Evolutionary conservation across 495 filamentous ascomycete genomes (phyloP).

Genomic region (Cercophora sp.): DNA sequence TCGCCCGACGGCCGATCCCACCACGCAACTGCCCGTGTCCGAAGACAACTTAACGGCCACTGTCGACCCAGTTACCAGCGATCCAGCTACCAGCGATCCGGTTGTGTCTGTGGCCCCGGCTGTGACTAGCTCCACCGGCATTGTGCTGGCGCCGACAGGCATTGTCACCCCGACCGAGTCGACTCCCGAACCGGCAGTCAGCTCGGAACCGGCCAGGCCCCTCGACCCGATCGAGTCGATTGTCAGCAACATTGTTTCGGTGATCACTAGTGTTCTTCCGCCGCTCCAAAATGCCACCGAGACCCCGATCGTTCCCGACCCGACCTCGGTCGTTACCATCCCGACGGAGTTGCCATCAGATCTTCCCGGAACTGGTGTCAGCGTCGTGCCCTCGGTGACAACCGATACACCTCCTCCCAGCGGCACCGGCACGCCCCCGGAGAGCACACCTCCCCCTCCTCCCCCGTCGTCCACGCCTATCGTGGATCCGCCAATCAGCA

Average conservation of each 20-base stretch:
- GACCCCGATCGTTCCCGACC: background rate
- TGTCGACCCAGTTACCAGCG: too few species aligned
- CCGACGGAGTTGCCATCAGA: background rate
- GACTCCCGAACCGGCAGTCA: background rate
- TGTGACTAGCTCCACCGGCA: slow-evolving; percentile 10
- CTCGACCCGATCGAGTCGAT: slow-evolving; percentile 7
- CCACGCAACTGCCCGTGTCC: background rate
- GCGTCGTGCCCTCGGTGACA: background rate
- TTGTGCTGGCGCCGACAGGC: slow-evolving; percentile 11
- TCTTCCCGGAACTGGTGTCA: slow-evolving; percentile 3
- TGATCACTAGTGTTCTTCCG: slow-evolving; percentile 1
- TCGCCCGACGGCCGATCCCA: too few species aligned
- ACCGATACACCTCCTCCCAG: background rate
- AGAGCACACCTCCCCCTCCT: too few species aligned
- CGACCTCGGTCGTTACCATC: background rate
- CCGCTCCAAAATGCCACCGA: slow-evolving; percentile 1
- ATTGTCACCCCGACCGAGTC: slow-evolving; percentile 8
- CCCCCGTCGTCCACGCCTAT: background rate
- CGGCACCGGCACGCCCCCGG: background rate
- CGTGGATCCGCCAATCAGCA: background rate
- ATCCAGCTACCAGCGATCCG: background rate
- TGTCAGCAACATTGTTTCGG: slow-evolving; percentile 6
- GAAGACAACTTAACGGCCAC: background rate
- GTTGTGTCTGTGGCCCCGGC: slow-evolving; percentile 7
- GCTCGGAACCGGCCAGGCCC: background rate